phyloP scores from a whole-genome alignment of 2,329 filamentous ascomycete genomes.

The Fonsecaea erecta region DNA sequence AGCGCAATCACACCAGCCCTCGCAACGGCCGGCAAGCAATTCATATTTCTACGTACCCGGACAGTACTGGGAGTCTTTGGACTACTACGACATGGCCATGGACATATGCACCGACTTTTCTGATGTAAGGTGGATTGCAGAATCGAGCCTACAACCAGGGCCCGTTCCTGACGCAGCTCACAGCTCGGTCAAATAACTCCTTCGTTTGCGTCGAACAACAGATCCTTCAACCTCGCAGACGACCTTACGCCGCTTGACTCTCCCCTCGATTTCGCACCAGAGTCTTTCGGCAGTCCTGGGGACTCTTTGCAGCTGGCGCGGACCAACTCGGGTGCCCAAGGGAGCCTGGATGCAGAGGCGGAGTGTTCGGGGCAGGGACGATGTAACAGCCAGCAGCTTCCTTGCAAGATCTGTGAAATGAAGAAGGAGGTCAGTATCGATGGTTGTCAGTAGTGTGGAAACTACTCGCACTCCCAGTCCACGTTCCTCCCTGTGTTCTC shows the following conservation, averaged over 20 bases:
- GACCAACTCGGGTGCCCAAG: constrained; percentile 7
- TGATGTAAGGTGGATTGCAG: constrained; percentile 17
- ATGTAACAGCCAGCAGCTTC: constrained; percentile 12
- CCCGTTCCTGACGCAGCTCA: constrained; percentile 8
- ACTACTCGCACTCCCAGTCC: neutral
- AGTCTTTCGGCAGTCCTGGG: constrained; percentile 12
- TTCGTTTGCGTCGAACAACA: constrained; percentile 1
- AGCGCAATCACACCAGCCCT: neutral
- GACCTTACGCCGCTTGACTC: constrained; percentile 5
- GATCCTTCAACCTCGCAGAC: neutral
- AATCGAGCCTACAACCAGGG: neutral
- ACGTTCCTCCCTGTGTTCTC: neutral
- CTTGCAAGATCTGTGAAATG: constrained; percentile 20
- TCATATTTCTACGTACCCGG: constrained; percentile 22
- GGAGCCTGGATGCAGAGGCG: constrained; percentile 11
- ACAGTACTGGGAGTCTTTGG: constrained; percentile 25
- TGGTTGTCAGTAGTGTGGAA: neutral
- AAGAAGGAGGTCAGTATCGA: constrained; percentile 30
- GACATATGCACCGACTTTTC: constrained; percentile 18
- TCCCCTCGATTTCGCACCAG: constrained; percentile 13
- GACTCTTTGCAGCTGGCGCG: constrained; percentile 2
- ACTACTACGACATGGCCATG: constrained; percentile 24
- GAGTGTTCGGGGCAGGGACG: constrained; percentile 17
- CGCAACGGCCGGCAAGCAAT: constrained; percentile 1
- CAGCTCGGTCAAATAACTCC: constrained; percentile 8